Base-by-base conservation (phyloP, 345 rosid genomes). In the Bruguiera sexangula region DNA sequence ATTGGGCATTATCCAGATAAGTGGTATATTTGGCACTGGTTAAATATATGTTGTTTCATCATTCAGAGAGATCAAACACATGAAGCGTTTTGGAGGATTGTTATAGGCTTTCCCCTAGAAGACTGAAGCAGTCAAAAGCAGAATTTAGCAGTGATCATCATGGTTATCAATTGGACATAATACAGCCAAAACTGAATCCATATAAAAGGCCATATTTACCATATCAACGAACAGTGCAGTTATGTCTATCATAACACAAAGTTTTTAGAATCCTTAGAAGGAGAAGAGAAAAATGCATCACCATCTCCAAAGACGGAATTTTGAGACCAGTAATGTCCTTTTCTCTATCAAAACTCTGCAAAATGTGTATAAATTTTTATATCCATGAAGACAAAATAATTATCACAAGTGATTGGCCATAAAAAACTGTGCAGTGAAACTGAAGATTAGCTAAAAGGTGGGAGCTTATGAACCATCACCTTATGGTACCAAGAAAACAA, bases 401-500 rank as follows among this genome's bases (percentile, higher is more conserved):
- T 11, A 5, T 29, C 32, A 30, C 59, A 48, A 50, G 4, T 34
- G 39, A 64, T 18, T 26, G 60, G 61, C 21, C 37, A 46, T 20
- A 55, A 22, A 69, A 4, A 51, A 57, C 15, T 18, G 22, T 34
- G 62, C 57, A 60, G 7, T n/a, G 48, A 67, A 29, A 46, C 13
- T 48, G 6, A 63, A 7, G 5, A 67, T 20, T 29, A 43, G 10
- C 24, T n/a, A 2, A 18, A 57, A 20, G 30, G 43, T 22, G 58
- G 58, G 26, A 27, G 19, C 58, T 54, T 24, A 54, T 20, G 24
- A 63, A 52, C 21, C 60, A 50, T 78, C 75, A 88, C 93, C 90
- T 86, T 86, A 68, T 88, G 90, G 72, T 88, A 86, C 93, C 90
- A 86, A 68, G 90, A 88, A 78, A 75, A 83, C 56, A 86, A 60